Evolutionary conservation across 2,329 filamentous ascomycete species (phyloP).

Genomic region (Blastomyces silverae): DNA sequence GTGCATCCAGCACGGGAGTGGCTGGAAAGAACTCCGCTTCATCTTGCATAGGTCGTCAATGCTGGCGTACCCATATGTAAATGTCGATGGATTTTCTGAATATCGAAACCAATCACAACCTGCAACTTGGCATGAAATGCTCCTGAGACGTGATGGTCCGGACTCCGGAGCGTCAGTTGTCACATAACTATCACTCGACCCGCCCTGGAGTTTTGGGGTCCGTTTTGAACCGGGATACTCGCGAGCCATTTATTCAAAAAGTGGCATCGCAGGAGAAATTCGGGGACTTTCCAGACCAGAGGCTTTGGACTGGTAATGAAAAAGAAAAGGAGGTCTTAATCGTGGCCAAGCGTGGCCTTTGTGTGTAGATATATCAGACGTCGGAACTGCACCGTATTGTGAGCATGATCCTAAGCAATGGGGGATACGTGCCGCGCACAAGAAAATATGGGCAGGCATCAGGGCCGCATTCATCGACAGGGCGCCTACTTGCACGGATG

Average conservation of each 20-base stretch:
- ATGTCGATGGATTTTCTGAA: no score
- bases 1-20: conserved; percentile 20
- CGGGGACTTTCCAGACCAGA: conserved; percentile 12
- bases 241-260: conserved; percentile 12
- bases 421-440: background rate
- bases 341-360: conserved; percentile 17
- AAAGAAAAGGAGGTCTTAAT: conserved; percentile 15
- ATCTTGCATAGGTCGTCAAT: conserved; percentile 20
- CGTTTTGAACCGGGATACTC: no score
- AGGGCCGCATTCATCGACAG: background rate
- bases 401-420: background rate
- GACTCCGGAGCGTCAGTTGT: no score
- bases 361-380: conserved; percentile 15
- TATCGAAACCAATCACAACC: no score
- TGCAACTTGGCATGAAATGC: no score
- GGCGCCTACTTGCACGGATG: background rate
- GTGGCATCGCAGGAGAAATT: conserved; percentile 11
- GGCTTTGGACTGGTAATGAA: conserved; percentile 6
- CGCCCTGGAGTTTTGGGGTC: no score
- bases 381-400: background rate
- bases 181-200: background rate
- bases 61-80: conserved; percentile 2
- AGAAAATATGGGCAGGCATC: background rate
- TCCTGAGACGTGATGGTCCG: no score
- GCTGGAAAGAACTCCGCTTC: conserved; percentile 22